phyloP scores from a whole-genome alignment of 2,329 filamentous ascomycete species.

The Penicillium sp. region DNA sequence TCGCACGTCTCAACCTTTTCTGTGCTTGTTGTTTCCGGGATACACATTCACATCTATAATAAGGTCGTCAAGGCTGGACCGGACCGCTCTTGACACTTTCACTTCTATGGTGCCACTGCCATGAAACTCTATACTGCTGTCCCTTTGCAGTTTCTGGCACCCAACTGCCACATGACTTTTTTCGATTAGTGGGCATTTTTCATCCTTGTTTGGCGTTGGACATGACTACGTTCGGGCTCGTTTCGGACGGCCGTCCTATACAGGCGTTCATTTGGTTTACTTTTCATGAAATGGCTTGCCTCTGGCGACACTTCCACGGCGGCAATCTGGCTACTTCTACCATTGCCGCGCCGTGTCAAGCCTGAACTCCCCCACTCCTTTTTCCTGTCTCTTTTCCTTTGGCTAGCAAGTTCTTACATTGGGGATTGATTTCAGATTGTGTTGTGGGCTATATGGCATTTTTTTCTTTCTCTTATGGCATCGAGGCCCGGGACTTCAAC shows the following conservation, averaged over 20 bases:
- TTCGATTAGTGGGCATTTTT: not conserved
- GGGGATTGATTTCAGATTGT: not conserved
- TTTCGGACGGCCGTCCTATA: not conserved
- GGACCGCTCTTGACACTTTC: conserved; percentile 25
- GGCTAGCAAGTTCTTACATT: conserved; percentile 2
- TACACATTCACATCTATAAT: conserved; percentile 18
- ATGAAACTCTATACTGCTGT: conserved; percentile 10
- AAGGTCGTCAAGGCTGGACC: conserved; percentile 29
- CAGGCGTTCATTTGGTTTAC: not conserved
- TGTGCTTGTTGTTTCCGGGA: conserved; percentile 7
- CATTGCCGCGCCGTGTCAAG: conserved; percentile 7
- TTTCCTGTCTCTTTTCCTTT: not conserved
- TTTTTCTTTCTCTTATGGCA: conserved; percentile 15
- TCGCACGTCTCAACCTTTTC: not conserved
- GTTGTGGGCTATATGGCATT: not conserved
- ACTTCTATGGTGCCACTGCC: conserved; percentile 12
- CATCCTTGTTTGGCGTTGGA: conserved; percentile 5
- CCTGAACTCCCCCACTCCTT: not conserved
- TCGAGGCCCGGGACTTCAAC: conserved; percentile 17
- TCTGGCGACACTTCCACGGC: not conserved
- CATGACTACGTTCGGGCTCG: not conserved
- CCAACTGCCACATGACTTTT: conserved; percentile 12
- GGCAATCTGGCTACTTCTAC: conserved; percentile 10
- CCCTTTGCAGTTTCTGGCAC: not conserved
- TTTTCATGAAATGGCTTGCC: conserved; percentile 4